Percentiles rank a stretch among this genome's conserved stretches.
Evolutionary conservation across 371 early-diverging fungal species (phyloP).

Genomic region (Rhizomucor miehei): DNA sequence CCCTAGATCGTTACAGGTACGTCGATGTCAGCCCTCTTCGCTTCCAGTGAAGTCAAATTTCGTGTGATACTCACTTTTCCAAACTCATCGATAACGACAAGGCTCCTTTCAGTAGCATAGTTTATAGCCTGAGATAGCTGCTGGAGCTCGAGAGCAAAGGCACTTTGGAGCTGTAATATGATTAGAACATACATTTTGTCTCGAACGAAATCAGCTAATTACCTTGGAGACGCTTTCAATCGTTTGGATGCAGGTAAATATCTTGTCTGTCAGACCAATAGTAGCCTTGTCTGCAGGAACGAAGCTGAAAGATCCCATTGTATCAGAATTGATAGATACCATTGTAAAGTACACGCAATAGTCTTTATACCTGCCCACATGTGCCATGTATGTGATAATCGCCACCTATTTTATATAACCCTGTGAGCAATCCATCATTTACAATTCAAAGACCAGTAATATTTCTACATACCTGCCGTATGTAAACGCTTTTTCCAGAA

Average conservation of each 20-base stretch:
- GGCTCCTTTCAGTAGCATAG: conserved; percentile 46
- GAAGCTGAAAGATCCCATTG: conserved; percentile 53
- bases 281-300: conserved; percentile 85
- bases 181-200: not conserved
- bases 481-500: conserved; percentile 77
- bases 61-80: conserved; percentile 26
- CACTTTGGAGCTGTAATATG: conserved; percentile 56
- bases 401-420: conserved; percentile 45
- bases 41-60: not conserved
- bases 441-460: no score
- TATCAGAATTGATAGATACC: conserved; percentile 21
- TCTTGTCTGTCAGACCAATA: conserved; percentile 85
- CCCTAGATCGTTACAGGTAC: conserved; percentile 30
- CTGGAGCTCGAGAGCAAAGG: conserved; percentile 70
- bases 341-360: conserved; percentile 49
- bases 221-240: conserved; percentile 54
- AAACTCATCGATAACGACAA: conserved; percentile 70
- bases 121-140: conserved; percentile 59
- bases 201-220: not conserved
- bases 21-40: no score
- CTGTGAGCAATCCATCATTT: no score
- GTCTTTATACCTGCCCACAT: conserved; percentile 64
- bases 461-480: conserved; percentile 70
- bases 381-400: conserved; percentile 74
- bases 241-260: conserved; percentile 79